phyloP scores from a whole-genome alignment of 2,329 filamentous ascomycete genomes.

The Apiospora hydei region DNA sequence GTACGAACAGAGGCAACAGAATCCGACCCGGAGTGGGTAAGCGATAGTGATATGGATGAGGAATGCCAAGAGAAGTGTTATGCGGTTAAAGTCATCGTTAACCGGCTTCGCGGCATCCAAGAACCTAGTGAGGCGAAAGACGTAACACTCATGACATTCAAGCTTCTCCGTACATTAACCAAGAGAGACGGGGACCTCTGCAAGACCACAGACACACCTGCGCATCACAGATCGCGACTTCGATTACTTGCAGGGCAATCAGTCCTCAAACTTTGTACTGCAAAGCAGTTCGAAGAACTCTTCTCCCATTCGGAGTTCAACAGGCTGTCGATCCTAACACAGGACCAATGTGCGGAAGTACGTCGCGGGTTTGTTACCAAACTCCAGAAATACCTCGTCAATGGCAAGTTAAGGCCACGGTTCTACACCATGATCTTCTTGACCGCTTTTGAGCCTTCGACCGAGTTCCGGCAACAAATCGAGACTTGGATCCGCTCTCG shows the following conservation, averaged over 20 bases:
- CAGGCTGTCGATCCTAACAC: conserved; percentile 78
- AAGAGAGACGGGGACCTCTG: conserved; percentile 80
- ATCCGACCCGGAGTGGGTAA: conserved; percentile 69
- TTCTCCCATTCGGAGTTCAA: conserved; percentile 81
- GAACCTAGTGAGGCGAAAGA: conserved; percentile 62
- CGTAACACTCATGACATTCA: conserved; percentile 74
- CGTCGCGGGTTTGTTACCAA: conserved; percentile 82
- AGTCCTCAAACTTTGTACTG: conserved; percentile 82
- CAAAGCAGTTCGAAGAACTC: conserved; percentile 77
- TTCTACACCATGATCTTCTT: conserved; percentile 93
- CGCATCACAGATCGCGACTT: conserved; percentile 80
- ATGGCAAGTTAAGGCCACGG: conserved; percentile 71
- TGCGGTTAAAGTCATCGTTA: conserved; percentile 85
- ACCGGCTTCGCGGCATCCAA: conserved; percentile 73
- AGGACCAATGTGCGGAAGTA: conserved; percentile 78
- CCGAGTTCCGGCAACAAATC: conserved; percentile 75
- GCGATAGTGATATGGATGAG: conserved; percentile 73
- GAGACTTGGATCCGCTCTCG: conserved; percentile 91
- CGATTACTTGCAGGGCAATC: conserved; percentile 82
- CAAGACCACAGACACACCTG: conserved; percentile 76
- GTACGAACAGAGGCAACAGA: conserved; percentile 69
- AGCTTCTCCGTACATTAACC: conserved; percentile 79
- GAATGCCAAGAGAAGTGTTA: conserved; percentile 85
- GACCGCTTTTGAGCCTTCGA: conserved; percentile 85
- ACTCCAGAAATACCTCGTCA: conserved; percentile 88